Base-by-base conservation (phyloP, 495 filamentous ascomycete species). In the Hyaloscypha hepaticicola region DNA sequence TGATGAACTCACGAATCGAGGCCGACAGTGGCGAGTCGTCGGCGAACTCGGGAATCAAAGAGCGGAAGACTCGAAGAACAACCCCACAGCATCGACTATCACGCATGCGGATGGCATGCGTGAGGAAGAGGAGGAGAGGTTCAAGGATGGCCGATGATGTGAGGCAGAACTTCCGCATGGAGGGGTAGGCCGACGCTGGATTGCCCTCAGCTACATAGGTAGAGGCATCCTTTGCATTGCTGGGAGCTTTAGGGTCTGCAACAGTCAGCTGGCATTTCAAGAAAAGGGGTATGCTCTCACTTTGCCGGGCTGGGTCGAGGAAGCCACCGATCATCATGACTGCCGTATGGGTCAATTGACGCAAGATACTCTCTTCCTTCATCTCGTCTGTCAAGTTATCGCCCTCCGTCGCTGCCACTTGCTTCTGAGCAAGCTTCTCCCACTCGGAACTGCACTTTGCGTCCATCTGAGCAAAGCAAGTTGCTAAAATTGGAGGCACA, bases 331-430 rank as follows among this genome's bases (percentile, higher is more conserved):
- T 90, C 82, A 97, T 89, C 64, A 93, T 87, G 14, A 96, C 91
- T 7, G 94, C 90, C 38, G 92, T 90, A 72, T 93, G 92, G 0
- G 95, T 97, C 55, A 98, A 80, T 64, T 96, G 91, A n/a, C 95
- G 86, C 33, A 99, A 80, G 27, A 98, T 95, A 74, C 94, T 97
- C 73, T 99, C 95, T 22, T 91, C 88, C 76, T 96, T 96, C 95
- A 99, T 99, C 78, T 99, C 96, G 67, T 96, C 90, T 1, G 90
- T 88, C 38, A 99, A 79, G 69, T 89, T 82, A 53, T 83, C 85
- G 21, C 88, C 85, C 0, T 83, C 82, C 11, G 85, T 85, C 29
- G 85, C 79, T 24, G 77, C 74, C 5, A 83, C 76, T 16, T 75
- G 75, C 66, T 82, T 80, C 58, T 80, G 78, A 64, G 84, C 84